Evolutionary conservation across 352 stramenopile species (phyloP), one percentile per base, ranked within the genome.

Genomic region (Aphanomyces stellatus): DNA sequence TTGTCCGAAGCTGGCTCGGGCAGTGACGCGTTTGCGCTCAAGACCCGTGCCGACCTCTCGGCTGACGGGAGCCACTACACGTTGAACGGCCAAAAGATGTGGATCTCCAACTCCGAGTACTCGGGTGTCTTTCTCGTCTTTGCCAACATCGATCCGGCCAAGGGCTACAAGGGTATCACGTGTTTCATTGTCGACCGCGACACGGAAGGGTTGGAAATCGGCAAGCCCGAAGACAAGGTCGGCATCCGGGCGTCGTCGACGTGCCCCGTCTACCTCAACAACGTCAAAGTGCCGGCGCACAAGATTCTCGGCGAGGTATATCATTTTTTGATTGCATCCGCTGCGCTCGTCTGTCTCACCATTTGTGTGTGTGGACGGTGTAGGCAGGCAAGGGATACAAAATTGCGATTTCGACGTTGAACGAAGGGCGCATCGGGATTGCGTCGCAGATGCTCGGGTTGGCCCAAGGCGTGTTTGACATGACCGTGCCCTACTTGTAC

Each of bases 341-440:
- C 13, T 19, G 37, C 37, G 77, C 30, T 40, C 30, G 85, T 10
- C 3, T 30, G 28, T 30, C 4, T 55, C 24, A 28, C 17, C n/a
- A n/a, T n/a, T n/a, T n/a, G n/a, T n/a, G n/a, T n/a, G n/a, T n/a
- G n/a, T n/a, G n/a, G 37, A 46, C 11, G 11, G 37, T 46, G 37
- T 46, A 75, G 70, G 76, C 94, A 24, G 90, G 91, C 57, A 93
- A 96, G 65, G 90, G 90, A 19, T 98, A 99, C 81, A 98, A 98
- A 74, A 98, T 98, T 71, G 97, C 95, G 11, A 99, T 99, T 57
- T 92, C 95, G 57, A 99, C 98, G 67, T 71, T 99, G 57, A 99
- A 99, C 69, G 82, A 92, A 75, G 84, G 86, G 34, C 86, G 96
- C 49, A 99, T 99, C 61, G 97, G 96, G 37, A 99, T 99, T 75